Base-by-base conservation (phyloP, 805 yeast genomes). In the Ogataea methylovora region DNA sequence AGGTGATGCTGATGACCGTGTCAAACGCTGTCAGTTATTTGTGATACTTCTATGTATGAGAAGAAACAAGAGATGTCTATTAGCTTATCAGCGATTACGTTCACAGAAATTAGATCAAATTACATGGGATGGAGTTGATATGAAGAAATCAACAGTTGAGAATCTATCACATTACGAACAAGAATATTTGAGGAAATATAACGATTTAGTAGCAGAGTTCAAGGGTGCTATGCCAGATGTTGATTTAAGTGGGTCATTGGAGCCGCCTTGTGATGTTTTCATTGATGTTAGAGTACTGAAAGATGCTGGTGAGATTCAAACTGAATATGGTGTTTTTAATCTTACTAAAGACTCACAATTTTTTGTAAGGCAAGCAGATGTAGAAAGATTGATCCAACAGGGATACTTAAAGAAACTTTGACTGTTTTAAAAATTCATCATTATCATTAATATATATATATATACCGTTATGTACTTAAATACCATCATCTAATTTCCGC, bases 221-320 rank as follows among this genome's bases (percentile, higher is more conserved):
- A 88, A 85, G 51, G 84, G 92, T 8, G 72, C 73, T 4, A 76
- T 85, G 59, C 71, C 84, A 0, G 96, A 87, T 44, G 60, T 90
- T 13, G 98, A 92, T 50, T 60, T 92, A 18, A 75, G 90, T 20
- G 97, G 97, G 0, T 76, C 84, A n/a, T 52, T 92, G 44, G 84
- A 73, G 16, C 98, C 98, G 0, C 97, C 98, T 1, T 73, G 72
- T 24, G 94, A 86, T 45, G 83, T 92, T 20, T 92, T 90, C 47
- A 84, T 90, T 8, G 98, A 90, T 50, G 97, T 92, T 4, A 65
- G 98, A 38, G 97, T 90, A 7, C 59, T 90, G 33, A 83, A 83
- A 53, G 94, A 90, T 49, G 97, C 95, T 0, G 98, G 98, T 2
- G 97, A 92, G 52, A 86, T 90, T 24, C 96, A 88, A 52, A 92